phyloP scores from a whole-genome alignment of 2,329 filamentous ascomycete genomes.

The Colletotrichum eremochloae region DNA sequence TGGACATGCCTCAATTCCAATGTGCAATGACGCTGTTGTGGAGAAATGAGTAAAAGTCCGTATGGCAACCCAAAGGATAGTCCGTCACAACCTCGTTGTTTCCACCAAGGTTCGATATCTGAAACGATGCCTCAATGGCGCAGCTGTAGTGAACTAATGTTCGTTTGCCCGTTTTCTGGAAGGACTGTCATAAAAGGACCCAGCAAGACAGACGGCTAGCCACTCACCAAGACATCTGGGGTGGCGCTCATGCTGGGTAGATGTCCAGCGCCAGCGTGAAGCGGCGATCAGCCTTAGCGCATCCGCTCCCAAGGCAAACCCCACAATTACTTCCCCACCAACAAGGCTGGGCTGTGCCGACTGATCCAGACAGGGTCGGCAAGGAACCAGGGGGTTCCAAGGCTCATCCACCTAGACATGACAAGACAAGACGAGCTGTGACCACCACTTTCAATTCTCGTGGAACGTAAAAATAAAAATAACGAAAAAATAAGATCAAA shows the following conservation, averaged over 20 bases:
- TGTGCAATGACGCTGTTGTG: slow-evolving; percentile 35
- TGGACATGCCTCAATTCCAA: slow-evolving; percentile 21
- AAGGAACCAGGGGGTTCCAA: slow-evolving; percentile 18
- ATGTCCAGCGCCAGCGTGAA: slow-evolving; percentile 14
- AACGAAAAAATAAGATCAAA: background rate
- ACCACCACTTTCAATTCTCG: background rate
- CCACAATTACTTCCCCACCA: slow-evolving; percentile 32
- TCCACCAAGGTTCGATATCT: background rate
- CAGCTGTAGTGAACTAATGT: background rate
- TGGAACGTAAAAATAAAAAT: background rate
- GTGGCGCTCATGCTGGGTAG: background rate
- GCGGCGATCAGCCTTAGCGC: slow-evolving; percentile 37
- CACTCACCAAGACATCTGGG: background rate
- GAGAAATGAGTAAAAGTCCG: slow-evolving; percentile 5
- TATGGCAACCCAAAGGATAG: background rate
- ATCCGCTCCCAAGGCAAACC: slow-evolving; percentile 25
- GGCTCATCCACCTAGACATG: background rate
- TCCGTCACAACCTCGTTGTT: background rate
- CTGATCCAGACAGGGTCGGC: slow-evolving; percentile 34
- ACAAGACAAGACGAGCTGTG: slow-evolving; percentile 1
- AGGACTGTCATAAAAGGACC: background rate
- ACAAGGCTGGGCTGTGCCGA: slow-evolving; percentile 40
- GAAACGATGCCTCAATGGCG: background rate
- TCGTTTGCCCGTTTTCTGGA: slow-evolving; percentile 6
- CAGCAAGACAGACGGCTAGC: background rate